Base-by-base conservation (phyloP, 2,329 filamentous ascomycete species). In the Trichoderma simmonsii region DNA sequence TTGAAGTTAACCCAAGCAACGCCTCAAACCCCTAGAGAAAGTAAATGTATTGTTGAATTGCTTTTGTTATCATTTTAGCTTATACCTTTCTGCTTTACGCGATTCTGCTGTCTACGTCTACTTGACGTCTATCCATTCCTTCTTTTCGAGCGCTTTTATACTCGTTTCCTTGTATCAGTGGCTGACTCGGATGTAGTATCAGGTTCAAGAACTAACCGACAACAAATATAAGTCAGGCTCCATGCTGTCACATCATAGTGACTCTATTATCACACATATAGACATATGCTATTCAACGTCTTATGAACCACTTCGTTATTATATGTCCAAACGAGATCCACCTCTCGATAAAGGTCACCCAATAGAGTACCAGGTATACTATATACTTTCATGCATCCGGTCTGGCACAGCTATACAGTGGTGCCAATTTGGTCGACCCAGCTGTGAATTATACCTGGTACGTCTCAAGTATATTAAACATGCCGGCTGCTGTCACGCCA, bases 401-500 rank as follows among this genome's bases (percentile, higher is more conserved):
- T 48, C 61, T 3, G 26, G 28, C 26, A 51, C 11, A 30, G n/a
- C 14, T 36, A 3, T 14, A 18, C 8, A 21, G 21, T 2, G 14
- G 63, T 66, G 21, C 48, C 6, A 57, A 59, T 28, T 30, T 28
- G 32, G 2, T 21, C 18, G 9, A 9, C 4, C 14, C 51, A 59
- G 32, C 64, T 30, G 18, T 39, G 5, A 24, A 54, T 54, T 54
- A 54, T 54, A 54, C 21, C n/a, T 24, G 21, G 48, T 54, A 24
- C 48, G 11, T 54, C 48, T 54, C 48, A 14, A 3, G 2, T 39
- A 14, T 59, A 14, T 24, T 30, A 39, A n/a, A 21, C 32, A 24
- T 57, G n/a, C n/a, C 51, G 12, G 24, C 9, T 21, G 24, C 9
- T 21, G 12, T 67, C 64, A 67, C 34, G 63, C 62, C 62, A 64